A percentile compares a stretch with the other conserved stretches of the same genome.
Evolutionary conservation across 139 green algal species (phyloP).

Genomic region (Dunaliella primolecta): DNA sequence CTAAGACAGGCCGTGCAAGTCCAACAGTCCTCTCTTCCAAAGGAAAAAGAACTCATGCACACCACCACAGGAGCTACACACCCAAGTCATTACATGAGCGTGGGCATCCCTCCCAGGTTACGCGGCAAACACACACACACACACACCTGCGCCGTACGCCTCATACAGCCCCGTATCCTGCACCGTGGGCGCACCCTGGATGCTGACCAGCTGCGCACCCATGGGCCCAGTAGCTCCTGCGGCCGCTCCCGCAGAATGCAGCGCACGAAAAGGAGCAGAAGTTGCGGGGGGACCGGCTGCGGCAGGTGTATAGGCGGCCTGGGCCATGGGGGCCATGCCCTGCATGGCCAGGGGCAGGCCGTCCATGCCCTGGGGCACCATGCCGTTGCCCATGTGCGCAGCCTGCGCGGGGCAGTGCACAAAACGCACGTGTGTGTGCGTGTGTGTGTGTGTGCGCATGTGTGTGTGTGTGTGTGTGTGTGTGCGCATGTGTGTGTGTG

Average conservation of each 20-base stretch:
- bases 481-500: too few species aligned
- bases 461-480: too few species aligned
- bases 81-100: too few species aligned
- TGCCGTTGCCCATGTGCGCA: neutral
- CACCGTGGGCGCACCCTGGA: constrained; percentile 11
- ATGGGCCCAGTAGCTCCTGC: neutral
- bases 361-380: neutral
- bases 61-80: too few species aligned
- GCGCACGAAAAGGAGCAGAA: neutral
- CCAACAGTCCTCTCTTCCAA: too few species aligned
- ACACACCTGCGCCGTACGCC: constrained; percentile 8
- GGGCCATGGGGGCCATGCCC: neutral
- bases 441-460: too few species aligned
- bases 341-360: constrained; percentile 4
- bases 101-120: too few species aligned
- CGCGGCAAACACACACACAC: neutral
- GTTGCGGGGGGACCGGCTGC: too few species aligned
- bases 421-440: too few species aligned
- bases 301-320: neutral
- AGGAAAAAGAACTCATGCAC: too few species aligned
- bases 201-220: constrained; percentile 15
- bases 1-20: too few species aligned
- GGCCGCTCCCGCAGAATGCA: neutral
- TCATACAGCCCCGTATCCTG: constrained; percentile 12
- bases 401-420: too few species aligned